Evolutionary conservation across 805 yeast genomes (phyloP).

Genomic region (Sugiyamaella valdiviana): DNA sequence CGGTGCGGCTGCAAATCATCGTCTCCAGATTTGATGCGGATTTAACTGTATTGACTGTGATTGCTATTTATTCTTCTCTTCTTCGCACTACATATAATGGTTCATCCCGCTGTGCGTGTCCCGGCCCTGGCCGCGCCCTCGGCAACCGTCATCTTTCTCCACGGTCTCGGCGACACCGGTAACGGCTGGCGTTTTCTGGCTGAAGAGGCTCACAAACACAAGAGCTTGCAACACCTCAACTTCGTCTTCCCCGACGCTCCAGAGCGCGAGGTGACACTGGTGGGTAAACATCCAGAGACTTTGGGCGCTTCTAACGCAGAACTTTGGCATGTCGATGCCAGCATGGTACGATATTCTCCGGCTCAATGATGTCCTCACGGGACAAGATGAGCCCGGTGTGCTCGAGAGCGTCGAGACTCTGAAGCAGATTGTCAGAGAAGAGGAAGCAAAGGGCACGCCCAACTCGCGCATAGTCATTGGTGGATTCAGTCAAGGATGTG

Average conservation of each 20-base stretch:
- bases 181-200: conserved; percentile 84
- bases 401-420: conserved; percentile 28
- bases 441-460: conserved; percentile 33
- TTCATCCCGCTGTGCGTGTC: conserved; percentile 32
- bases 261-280: conserved; percentile 52
- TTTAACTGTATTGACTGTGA: too few relatives aligned
- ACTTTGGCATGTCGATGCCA: conserved; percentile 63
- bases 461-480: conserved; percentile 68
- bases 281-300: conserved; percentile 13
- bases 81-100: background rate
- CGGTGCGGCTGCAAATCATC: too few relatives aligned
- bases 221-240: conserved; percentile 49
- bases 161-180: conserved; percentile 91
- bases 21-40: background rate
- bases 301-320: conserved; percentile 23
- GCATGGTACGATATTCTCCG: conserved; percentile 80
- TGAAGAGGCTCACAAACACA: conserved; percentile 42
- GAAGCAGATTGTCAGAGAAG: conserved; percentile 26
- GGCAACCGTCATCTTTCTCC: conserved; percentile 69
- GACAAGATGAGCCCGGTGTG: conserved; percentile 37
- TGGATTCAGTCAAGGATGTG: conserved; percentile 95
- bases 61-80: background rate
- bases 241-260: conserved; percentile 95
- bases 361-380: conserved; percentile 25
- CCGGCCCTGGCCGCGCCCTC: conserved; percentile 41